A percentile compares a stretch with the other conserved stretches of the same genome.
Conservation (phyloP, 257 asterid genomes). For the Rauvolfia tetraphylla region DNA sequence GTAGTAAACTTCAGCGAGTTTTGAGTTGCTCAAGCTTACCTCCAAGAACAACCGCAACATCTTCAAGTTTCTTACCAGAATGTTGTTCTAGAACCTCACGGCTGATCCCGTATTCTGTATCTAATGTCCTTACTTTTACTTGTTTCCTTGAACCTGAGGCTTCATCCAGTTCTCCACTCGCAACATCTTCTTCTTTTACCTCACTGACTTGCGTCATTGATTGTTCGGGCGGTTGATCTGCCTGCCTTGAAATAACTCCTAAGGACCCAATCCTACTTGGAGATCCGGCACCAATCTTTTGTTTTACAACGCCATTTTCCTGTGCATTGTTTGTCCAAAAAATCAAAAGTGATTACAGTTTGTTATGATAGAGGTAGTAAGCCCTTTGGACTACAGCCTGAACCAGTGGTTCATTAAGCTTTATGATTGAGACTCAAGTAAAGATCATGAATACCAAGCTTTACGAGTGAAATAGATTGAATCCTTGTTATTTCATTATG, state of each 20-base stretch:
- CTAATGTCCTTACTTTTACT: constrained; percentile 2
- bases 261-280: neutral
- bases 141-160: neutral
- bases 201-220: neutral
- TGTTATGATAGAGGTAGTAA: neutral
- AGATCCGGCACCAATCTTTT: neutral
- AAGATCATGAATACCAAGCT: neutral
- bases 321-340: neutral
- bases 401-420: neutral
- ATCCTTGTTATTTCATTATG: neutral
- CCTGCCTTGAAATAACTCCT: neutral
- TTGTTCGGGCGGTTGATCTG: neutral
- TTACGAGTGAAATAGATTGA: too few relatives aligned
- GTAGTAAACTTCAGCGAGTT: neutral
- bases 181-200: neutral
- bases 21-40: neutral
- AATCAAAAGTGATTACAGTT: neutral
- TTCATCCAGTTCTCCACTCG: neutral
- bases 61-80: constrained; percentile 13
- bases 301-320: neutral
- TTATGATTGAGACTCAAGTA: neutral
- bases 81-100: constrained; percentile 6
- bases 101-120: constrained; percentile 6
- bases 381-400: neutral
- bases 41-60: constrained; percentile 12